Base-by-base conservation (phyloP, 1,284 basidiomycete genomes). In the Baeospora myosura region DNA sequence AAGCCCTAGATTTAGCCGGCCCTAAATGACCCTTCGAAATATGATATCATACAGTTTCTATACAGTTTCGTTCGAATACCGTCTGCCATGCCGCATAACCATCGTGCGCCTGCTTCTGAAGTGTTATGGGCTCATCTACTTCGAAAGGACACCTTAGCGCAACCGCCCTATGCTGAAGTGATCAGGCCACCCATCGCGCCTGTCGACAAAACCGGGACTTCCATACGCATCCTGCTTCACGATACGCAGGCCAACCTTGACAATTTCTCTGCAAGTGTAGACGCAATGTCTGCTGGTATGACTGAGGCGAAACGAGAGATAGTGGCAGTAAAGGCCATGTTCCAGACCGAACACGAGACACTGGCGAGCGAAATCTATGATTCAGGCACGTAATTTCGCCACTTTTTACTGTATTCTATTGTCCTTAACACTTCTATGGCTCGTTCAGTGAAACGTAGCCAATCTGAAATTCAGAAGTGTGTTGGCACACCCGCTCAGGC, bases 221-320 rank as follows among this genome's bases (percentile, higher is more conserved):
- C 81, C 5, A 76, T 78, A 59, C 70, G 79, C 21, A 71, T 85
- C 48, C 66, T 85, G 7, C 60, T 85, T 4, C 74, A 82, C 47
- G 81, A 84, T 55, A 82, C 78, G 0, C 78, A 81, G 46, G 69
- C 68, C 8, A 72, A 75, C 43, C 65, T 83, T 33, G 78, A 83
- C 55, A 72, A 64, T 48, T 82, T 82, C 48, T 69, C 75, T 0
- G 59, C 60, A 12, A 64, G 68, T 29, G 68, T 76, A 7, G 70
- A 70, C 16, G 59, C 62, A 20, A 59, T 82, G 17, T 54, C 66
- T 1, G 53, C 55, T 7, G 59, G 56, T 32, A 59, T 74, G 28
- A 63, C 66, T 11, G 61, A 66, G 18, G 60, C 69, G 18, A 65
- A 64, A 46, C 50, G 52, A 3, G 69, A 73, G 45, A 63, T 76